Evolutionary conservation across 352 stramenopile species (phyloP).

Genomic region (Globisporangium nunn): DNA sequence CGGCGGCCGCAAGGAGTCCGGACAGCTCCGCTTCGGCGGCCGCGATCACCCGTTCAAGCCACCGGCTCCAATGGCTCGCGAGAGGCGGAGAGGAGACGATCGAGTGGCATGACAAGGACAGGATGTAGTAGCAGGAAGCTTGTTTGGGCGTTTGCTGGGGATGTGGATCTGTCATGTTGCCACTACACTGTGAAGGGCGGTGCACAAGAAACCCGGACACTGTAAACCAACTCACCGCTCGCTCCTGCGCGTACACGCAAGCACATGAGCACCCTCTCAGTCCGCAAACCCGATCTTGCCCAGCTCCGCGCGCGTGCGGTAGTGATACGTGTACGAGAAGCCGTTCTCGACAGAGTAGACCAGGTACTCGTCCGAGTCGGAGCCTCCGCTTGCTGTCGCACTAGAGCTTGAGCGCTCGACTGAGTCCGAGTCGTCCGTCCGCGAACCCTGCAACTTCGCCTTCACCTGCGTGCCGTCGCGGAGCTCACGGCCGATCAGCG

Average conservation of each 20-base stretch:
- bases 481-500: conserved; percentile 39
- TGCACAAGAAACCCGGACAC: too few relatives aligned
- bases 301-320: conserved; percentile 7
- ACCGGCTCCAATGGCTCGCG: conserved; percentile 5
- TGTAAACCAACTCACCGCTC: too few relatives aligned
- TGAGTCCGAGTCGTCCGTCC: conserved; percentile 1
- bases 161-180: too few relatives aligned
- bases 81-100: not conserved
- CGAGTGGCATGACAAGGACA: not conserved
- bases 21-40: conserved; percentile 77
- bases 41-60: conserved; percentile 66
- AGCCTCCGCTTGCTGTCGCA: too few relatives aligned
- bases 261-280: not conserved
- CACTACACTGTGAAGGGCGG: too few relatives aligned
- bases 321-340: conserved; percentile 52
- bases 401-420: too few relatives aligned
- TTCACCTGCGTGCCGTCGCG: conserved; percentile 59
- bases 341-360: conserved; percentile 56
- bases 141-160: too few relatives aligned
- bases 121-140: not conserved
- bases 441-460: conserved; percentile 27
- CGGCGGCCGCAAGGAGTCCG: conserved; percentile 72
- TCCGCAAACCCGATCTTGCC: conserved; percentile 6
- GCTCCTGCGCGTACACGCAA: not conserved
- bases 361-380: conserved; percentile 35